Conservation (phyloP, 441 rosid species). For the Erodium texanum region DNA sequence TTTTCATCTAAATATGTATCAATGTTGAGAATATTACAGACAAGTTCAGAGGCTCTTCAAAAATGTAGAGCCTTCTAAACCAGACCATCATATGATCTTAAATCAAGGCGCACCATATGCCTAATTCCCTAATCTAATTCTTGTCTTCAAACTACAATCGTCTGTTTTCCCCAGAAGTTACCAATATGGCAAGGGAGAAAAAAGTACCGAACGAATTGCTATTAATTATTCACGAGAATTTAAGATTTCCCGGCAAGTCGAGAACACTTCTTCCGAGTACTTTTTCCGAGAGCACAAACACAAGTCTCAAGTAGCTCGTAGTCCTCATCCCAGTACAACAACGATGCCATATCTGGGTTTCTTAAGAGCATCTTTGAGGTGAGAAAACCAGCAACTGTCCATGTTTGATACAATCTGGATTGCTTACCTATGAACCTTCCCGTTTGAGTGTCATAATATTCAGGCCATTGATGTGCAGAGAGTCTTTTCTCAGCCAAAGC, state of each 20-base stretch:
- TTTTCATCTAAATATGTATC: no score
- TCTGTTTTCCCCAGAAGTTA: neutral
- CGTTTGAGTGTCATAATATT: conserved; percentile 53
- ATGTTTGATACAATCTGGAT: conserved; percentile 48
- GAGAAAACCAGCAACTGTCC: conserved; percentile 62
- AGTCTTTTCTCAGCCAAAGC: conserved; percentile 46
- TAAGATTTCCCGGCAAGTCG: neutral
- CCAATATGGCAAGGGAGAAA: neutral
- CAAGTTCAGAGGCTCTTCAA: no score
- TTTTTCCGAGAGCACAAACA: neutral
- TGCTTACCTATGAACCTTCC: conserved; percentile 57
- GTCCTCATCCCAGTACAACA: conserved; percentile 50
- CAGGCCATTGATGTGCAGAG: conserved; percentile 54
- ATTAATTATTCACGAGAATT: neutral
- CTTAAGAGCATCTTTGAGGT: conserved; percentile 55
- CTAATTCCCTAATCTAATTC: no score
- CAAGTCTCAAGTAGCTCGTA: conserved; percentile 40
- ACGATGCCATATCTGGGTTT: conserved; percentile 43
- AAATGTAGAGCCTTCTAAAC: no score
- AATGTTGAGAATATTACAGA: no score
- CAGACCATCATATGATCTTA: no score
- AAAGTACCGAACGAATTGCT: neutral
- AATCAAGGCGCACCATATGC: no score
- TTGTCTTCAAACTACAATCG: no score
- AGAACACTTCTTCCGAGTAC: neutral